Base-by-base conservation (phyloP, 2,329 filamentous ascomycete species). In the Colletotrichum brevisporum region DNA sequence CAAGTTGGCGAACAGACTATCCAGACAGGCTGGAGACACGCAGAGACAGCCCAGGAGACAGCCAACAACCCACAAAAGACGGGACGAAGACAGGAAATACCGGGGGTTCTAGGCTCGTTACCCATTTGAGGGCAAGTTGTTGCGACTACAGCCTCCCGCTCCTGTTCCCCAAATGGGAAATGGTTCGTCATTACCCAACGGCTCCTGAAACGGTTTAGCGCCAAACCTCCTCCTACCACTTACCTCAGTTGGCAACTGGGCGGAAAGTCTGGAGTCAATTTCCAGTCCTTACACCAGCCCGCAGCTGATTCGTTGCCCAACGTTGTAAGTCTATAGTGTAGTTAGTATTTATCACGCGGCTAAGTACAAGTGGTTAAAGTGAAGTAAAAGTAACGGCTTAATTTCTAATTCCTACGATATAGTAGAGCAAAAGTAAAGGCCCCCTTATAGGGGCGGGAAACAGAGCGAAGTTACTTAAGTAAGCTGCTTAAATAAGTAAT, bases 121-220 rank as follows among this genome's bases (percentile, higher is more conserved):
- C 55, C 21, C 31, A 6, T 60, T 52, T 41, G 43, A 55, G 39
- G 50, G 15, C 24, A 55, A 56, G 43, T 52, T 5, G 21, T 61
- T 45, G 50, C 50, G 62, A 60, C 31, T 18, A 36, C 59, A 24
- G 39, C 16, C 39, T 10, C 21, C 36, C 41, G 45, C 43, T 13
- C 51, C 31, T 31, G 15, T 12, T 39, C 36, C 50, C 31, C 43
- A 15, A 47, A 45, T 24, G 16, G 56, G 67, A 41, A 67, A 65
- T 69, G 45, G 24, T 47, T 55, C 55, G 43, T 26, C 15, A 24
- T 60, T 61, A 45, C 62, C 43, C 62, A 55, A 67, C 67, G 43
- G 62, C 55, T 47, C 45, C 62, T 65, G 67, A 69, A 69, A 69
- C 55, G 55, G 47, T 43, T 39, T 57, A 36, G 26, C 18, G 39